A percentile compares a stretch with the other conserved stretches of the same genome.
phyloP scores from a whole-genome alignment of 2,329 filamentous ascomycete genomes.

The Colletotrichum sp. region DNA sequence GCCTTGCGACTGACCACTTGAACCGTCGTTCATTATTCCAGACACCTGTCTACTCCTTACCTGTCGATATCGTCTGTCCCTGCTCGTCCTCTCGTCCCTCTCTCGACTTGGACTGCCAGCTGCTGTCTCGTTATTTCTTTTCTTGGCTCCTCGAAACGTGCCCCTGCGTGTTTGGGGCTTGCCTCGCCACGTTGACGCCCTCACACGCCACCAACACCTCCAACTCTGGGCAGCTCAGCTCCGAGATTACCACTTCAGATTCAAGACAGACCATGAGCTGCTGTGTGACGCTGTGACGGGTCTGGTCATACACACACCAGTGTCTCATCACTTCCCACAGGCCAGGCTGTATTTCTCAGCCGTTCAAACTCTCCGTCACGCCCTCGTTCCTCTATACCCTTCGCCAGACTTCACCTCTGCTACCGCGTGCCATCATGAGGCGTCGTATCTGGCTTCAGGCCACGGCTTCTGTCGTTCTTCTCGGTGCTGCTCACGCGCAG shows the following conservation, averaged over 20 bases:
- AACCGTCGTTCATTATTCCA: neutral
- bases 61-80: neutral
- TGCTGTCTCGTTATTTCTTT: neutral
- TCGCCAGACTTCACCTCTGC: neutral
- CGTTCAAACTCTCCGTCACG: neutral
- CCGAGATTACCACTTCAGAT: neutral
- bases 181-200: neutral
- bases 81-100: neutral
- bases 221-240: neutral
- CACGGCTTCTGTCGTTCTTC: neutral
- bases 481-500: slow-evolving; percentile 1
- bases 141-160: neutral
- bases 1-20: neutral
- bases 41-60: neutral
- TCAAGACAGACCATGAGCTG: slow-evolving; percentile 10
- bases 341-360: neutral
- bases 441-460: neutral
- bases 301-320: neutral
- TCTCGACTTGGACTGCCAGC: neutral
- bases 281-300: slow-evolving; percentile 9
- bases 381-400: neutral
- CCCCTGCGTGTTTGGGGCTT: neutral
- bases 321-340: neutral
- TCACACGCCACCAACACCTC: neutral
- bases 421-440: neutral